Conservation (phyloP, 2,329 filamentous ascomycete species). For the Cladosporium halotolerans region DNA sequence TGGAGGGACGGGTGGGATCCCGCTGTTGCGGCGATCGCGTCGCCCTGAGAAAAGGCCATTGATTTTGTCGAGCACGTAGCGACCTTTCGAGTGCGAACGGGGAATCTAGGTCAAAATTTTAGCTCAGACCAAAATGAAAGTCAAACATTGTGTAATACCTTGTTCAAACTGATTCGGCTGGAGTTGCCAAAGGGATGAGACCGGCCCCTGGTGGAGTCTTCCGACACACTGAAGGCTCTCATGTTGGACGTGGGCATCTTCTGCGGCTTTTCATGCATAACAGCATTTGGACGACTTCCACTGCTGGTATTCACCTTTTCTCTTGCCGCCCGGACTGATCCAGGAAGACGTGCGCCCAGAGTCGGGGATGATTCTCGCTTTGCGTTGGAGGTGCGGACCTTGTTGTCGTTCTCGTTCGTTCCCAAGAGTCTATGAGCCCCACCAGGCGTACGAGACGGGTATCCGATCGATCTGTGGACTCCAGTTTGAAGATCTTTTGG, state of each 20-base stretch:
- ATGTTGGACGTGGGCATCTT: conserved; percentile 5
- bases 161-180: too few relatives aligned
- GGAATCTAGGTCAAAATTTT: conserved; percentile 5
- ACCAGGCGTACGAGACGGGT: conserved; percentile 15
- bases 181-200: neutral
- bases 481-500: neutral
- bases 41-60: conserved; percentile 24
- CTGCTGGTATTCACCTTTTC: conserved; percentile 8
- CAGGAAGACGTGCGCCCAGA: conserved; percentile 16
- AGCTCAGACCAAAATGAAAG: too few relatives aligned
- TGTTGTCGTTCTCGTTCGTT: neutral
- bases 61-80: conserved; percentile 24
- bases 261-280: neutral
- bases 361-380: conserved; percentile 21
- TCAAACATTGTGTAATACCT: too few relatives aligned
- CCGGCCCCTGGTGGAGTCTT: neutral
- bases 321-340: conserved; percentile 15
- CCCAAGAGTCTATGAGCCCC: conserved; percentile 5
- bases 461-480: conserved; percentile 16
- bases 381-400: neutral
- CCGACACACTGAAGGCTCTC: neutral
- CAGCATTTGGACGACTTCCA: neutral
- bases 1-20: conserved; percentile 9
- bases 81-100: conserved; percentile 24
- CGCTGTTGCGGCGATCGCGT: conserved; percentile 20